A percentile compares a stretch with the other conserved stretches of the same genome.
Conservation (phyloP, 2,329 filamentous ascomycete genomes). For the Aureobasidium sp. region DNA sequence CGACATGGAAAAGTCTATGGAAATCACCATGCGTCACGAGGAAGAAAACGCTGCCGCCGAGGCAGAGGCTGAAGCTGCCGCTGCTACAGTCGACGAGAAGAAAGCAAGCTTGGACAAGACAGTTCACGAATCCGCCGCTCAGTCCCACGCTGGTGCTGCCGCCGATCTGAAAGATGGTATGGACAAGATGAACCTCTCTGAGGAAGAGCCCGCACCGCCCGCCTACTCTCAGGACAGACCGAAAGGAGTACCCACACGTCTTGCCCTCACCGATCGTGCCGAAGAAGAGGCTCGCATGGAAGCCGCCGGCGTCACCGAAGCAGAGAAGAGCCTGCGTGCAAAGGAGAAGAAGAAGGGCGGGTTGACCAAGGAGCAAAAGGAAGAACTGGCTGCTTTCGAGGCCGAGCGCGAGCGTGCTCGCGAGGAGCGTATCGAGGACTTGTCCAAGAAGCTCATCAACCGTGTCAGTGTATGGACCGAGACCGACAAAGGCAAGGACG, state of each 20-base stretch:
- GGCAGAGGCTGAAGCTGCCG: slow-evolving; percentile 25
- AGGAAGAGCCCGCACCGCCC: slow-evolving; percentile 11
- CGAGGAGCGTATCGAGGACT: slow-evolving; percentile 80
- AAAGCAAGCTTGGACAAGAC: slow-evolving; percentile 31
- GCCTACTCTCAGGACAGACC: slow-evolving; percentile 28
- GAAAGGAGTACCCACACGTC: slow-evolving; percentile 64
- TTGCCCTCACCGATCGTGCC: slow-evolving; percentile 73
- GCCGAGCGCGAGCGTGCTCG: slow-evolving; percentile 75
- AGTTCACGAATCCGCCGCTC: not conserved
- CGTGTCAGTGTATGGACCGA: slow-evolving; percentile 94
- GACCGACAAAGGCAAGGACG: slow-evolving; percentile 80
- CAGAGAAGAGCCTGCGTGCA: slow-evolving; percentile 68
- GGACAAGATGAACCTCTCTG: slow-evolving; percentile 16
- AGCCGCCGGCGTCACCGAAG: slow-evolving; percentile 58
- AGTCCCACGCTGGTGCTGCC: slow-evolving; percentile 14
- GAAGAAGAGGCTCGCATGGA: slow-evolving; percentile 66
- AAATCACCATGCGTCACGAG: slow-evolving; percentile 80
- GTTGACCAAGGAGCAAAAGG: slow-evolving; percentile 83
- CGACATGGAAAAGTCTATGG: slow-evolving; percentile 95
- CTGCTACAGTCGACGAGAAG: slow-evolving; percentile 48
- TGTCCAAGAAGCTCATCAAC: slow-evolving; percentile 79
- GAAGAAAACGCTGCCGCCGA: slow-evolving; percentile 37
- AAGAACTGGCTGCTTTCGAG: slow-evolving; percentile 84
- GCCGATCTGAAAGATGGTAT: slow-evolving; percentile 28
- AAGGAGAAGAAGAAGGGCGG: slow-evolving; percentile 87